Conservation (phyloP, 2,329 filamentous ascomycete genomes). For the Pseudogymnoascus sp. region DNA sequence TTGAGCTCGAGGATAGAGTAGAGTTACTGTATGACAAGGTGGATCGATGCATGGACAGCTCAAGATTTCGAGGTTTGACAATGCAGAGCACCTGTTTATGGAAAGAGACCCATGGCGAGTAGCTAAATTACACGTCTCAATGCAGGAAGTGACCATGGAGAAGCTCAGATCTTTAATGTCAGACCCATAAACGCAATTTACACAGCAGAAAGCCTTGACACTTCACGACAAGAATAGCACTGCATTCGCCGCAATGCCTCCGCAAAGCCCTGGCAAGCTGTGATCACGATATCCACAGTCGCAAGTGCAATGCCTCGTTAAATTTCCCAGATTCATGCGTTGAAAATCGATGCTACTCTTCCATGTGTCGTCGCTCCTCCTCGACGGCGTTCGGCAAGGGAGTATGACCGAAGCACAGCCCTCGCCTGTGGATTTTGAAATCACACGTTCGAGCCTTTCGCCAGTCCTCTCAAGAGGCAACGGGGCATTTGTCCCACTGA, state of each 20-base stretch:
- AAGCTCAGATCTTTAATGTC: constrained; percentile 1
- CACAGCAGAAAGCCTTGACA: constrained; percentile 4
- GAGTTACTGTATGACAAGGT: background rate
- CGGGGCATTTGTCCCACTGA: background rate
- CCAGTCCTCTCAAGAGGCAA: background rate
- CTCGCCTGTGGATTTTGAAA: constrained; percentile 5
- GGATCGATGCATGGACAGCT: background rate
- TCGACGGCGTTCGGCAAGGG: background rate
- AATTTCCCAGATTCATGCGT: constrained; percentile 4
- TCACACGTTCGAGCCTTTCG: background rate
- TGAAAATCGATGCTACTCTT: background rate
- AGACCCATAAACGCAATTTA: constrained; percentile 3
- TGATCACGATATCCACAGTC: background rate
- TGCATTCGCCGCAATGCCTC: background rate
- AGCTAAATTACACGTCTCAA: constrained; percentile 6
- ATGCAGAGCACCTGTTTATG: background rate
- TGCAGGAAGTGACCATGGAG: background rate
- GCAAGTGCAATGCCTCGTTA: background rate
- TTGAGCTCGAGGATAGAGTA: background rate
- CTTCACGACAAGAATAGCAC: constrained; percentile 5
- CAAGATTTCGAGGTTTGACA: background rate
- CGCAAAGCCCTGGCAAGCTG: background rate
- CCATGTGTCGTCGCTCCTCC: background rate
- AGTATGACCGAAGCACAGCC: constrained; percentile 4
- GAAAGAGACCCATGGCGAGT: background rate